A percentile compares a stretch with the other conserved stretches of the same genome.
Conservation (phyloP, 2,329 filamentous ascomycete species). For the Clonostachys sp. region DNA sequence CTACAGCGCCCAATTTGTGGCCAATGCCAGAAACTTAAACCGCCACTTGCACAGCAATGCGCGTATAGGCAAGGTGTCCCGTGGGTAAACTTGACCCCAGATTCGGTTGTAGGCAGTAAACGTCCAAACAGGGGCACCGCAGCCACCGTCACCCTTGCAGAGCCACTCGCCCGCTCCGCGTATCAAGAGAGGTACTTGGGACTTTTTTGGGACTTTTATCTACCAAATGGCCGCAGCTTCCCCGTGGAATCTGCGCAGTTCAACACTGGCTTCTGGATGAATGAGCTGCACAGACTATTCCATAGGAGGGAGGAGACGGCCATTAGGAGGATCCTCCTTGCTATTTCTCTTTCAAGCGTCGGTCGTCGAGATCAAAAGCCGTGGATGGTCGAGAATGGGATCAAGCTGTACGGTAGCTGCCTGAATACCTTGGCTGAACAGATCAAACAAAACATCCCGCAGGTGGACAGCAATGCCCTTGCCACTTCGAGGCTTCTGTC, state of each 20-base stretch:
- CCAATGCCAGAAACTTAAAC: neutral
- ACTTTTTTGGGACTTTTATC: neutral
- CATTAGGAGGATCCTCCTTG: neutral
- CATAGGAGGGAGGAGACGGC: neutral
- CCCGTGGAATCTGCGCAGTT: neutral
- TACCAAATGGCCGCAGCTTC: neutral
- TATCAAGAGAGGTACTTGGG: neutral
- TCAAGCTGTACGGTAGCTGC: neutral
- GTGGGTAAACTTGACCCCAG: neutral
- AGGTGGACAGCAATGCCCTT: neutral
- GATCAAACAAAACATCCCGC: neutral
- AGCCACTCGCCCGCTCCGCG: neutral
- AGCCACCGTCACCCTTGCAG: neutral
- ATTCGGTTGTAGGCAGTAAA: neutral
- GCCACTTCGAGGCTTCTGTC: neutral
- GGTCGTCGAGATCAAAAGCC: neutral
- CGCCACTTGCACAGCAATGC: neutral
- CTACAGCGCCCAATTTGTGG: neutral
- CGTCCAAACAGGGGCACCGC: neutral
- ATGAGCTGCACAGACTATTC: neutral
- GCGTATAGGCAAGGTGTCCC: neutral
- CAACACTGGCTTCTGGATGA: neutral
- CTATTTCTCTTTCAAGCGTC: neutral
- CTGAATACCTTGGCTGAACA: neutral
- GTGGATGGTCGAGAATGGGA: neutral